phyloP scores from a whole-genome alignment of 306 rosid genomes.

The Trifolium subterraneum region DNA sequence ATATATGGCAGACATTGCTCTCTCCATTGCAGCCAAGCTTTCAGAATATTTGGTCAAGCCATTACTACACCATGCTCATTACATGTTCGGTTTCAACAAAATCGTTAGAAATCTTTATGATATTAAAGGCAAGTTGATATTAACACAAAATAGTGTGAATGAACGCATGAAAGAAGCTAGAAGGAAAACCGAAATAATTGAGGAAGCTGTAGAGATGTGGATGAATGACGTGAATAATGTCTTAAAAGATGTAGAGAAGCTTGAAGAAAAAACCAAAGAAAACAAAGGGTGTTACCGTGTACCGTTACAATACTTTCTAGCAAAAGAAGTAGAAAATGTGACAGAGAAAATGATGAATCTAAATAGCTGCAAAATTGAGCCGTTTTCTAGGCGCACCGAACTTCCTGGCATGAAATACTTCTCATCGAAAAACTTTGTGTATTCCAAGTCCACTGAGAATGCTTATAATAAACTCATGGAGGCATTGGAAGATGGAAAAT shows the following conservation, averaged over 20 bases:
- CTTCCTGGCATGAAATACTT: slow-evolving; percentile 26
- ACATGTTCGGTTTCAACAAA: slow-evolving; percentile 23
- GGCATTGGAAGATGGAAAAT: slow-evolving; percentile 22
- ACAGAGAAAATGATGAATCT: slow-evolving; percentile 4
- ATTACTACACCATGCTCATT: slow-evolving; percentile 20
- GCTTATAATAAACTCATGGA: slow-evolving; percentile 14
- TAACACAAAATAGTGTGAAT: not conserved
- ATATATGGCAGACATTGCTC: slow-evolving; percentile 20
- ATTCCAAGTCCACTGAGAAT: not conserved
- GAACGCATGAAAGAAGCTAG: slow-evolving; percentile 7
- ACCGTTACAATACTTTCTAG: slow-evolving; percentile 12
- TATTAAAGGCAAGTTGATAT: not conserved
- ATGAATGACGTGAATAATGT: not conserved
- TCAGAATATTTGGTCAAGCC: slow-evolving; percentile 25
- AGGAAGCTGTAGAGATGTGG: slow-evolving; percentile 7
- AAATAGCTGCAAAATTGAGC: not conserved
- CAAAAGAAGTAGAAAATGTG: slow-evolving; percentile 23
- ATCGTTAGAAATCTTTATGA: not conserved
- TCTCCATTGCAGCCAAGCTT: slow-evolving; percentile 16
- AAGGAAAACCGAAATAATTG: slow-evolving; percentile 21
- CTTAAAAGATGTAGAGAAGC: slow-evolving; percentile 10
- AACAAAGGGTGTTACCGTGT: slow-evolving; percentile 7
- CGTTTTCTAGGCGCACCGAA: slow-evolving; percentile 5
- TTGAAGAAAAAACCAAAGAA: slow-evolving; percentile 6
- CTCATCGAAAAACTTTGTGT: slow-evolving; percentile 1